These are phyloP conservation scores for Tylopilus balloui DNA, from an alignment of 768 basidiomycete species.

Conservation along the genomic window DNA sequence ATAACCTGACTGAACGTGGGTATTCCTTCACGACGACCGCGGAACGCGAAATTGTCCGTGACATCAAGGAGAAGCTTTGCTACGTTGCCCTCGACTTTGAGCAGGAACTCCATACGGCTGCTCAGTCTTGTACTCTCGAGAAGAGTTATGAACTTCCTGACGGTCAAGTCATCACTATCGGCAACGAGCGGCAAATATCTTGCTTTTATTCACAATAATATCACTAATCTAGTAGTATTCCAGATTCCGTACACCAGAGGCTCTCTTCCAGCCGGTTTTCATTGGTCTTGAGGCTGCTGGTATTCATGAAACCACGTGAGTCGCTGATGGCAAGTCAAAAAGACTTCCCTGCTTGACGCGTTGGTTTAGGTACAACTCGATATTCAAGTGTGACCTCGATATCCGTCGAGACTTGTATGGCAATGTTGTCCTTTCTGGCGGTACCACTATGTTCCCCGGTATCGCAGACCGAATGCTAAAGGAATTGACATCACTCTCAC, in stretches of 20 bases:
- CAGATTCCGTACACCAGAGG: slow-evolving; percentile 54
- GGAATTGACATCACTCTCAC: slow-evolving; percentile 75
- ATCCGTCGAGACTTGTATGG: slow-evolving; percentile 35
- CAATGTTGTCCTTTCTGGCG: slow-evolving; percentile 54
- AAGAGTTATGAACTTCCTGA: slow-evolving; percentile 92
- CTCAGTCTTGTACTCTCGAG: slow-evolving; percentile 83
- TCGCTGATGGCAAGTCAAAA: background rate
- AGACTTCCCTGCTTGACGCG: background rate
- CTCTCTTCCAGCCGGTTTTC: slow-evolving; percentile 57
- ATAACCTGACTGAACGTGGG: slow-evolving; percentile 85
- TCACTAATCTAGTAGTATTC: background rate
- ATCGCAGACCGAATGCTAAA: slow-evolving; percentile 95
- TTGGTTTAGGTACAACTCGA: slow-evolving; percentile 48
- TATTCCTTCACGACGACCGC: slow-evolving; percentile 93
- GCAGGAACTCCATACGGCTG: slow-evolving; percentile 87
- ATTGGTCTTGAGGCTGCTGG: slow-evolving; percentile 75
- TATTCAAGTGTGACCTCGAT: slow-evolving; percentile 69
- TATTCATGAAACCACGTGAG: slow-evolving; percentile 67
- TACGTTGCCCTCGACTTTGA: slow-evolving; percentile 95
- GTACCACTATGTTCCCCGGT: slow-evolving; percentile 95
- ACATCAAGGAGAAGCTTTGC: slow-evolving; percentile 93
- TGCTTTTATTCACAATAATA: background rate
- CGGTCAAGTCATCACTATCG: slow-evolving; percentile 90
- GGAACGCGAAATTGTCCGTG: slow-evolving; percentile 90
- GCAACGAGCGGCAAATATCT: slow-evolving; percentile 51